phyloP scores from a whole-genome alignment of 179 eudicot genomes.

The Drosera spatulata region DNA sequence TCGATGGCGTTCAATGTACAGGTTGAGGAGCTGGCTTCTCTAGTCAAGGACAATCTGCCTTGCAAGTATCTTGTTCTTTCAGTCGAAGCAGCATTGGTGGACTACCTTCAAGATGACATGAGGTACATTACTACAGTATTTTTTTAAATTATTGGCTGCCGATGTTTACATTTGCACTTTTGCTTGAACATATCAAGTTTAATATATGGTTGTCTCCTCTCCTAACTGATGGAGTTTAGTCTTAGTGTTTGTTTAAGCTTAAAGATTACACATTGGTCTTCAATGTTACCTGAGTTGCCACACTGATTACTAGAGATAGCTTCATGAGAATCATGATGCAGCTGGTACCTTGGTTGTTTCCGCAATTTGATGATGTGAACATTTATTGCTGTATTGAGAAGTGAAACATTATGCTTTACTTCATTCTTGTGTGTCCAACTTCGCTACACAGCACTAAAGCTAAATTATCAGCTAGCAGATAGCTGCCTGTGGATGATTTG shows the following conservation, averaged over 20 bases:
- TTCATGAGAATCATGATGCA: not conserved
- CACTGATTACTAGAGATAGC: not conserved
- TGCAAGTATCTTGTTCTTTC: conserved; percentile 84
- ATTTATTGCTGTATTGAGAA: too few relatives aligned
- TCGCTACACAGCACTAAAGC: too few relatives aligned
- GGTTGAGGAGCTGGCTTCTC: conserved; percentile 96
- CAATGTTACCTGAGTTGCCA: not conserved
- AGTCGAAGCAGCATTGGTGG: conserved; percentile 65
- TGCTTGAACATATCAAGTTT: too few relatives aligned
- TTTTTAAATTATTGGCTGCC: not conserved
- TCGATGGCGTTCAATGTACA: conserved; percentile 11
- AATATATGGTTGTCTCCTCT: not conserved
- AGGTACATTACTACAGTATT: conserved; percentile 32
- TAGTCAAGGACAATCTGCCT: conserved; percentile 66
- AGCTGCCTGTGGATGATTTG: too few relatives aligned
- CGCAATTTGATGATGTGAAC: not conserved
- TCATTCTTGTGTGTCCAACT: too few relatives aligned
- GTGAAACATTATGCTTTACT: too few relatives aligned
- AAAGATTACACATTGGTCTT: not conserved
- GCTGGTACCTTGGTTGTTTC: not conserved
- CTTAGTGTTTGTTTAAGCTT: not conserved
- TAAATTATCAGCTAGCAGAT: too few relatives aligned
- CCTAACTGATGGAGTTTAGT: not conserved
- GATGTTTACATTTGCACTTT: not conserved
- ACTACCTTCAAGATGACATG: conserved; percentile 56